Base-by-base conservation (phyloP, 371 early-diverging fungal species). In the Paraphysoderma sedebokerense region DNA sequence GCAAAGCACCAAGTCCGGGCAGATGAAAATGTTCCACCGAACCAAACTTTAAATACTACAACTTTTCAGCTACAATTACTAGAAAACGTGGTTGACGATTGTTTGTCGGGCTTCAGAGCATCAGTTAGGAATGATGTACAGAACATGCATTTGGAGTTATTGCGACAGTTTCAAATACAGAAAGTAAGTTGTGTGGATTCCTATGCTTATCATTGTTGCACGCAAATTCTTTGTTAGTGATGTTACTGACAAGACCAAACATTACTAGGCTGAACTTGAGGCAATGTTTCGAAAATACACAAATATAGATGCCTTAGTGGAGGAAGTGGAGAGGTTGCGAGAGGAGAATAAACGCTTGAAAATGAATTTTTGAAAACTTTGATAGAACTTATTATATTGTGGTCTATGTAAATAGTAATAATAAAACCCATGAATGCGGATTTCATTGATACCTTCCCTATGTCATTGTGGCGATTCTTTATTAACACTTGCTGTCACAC, bases 81-180 rank as follows among this genome's bases (percentile, higher is more conserved):
- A 30, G 64, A 68, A 47, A 59, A 56, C 17, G 66, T 69, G 1
- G 53, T 78, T 6, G 67, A 72, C 11, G 71, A 72, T 12, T 67
- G 72, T 35, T 32, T 77, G 50, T 56, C 57, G 44, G 74, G 71
- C 9, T 66, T 72, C 32, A 54, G 65, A 17, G 51, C 42, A 35
- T 62, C 64, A 42, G 44, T 76, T 35, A 61, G 65, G 26, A 58
- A 50, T 13, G 74, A 74, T 50, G 66, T 76, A n/a, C 72, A 70
- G 34, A 70, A 79, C 47, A 67, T 79, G 73, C 79, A 76, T 52
- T 48, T 77, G 36, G 79, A 77, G 37, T 44, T 79, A 34, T 32
- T 77, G 39, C 53, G 76, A 36, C 76, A 77, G 51, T 79, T 79
- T 59, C 65, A 71, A 45, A 61, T 71, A 24, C 77, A 76, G 58